These are phyloP conservation scores for Talaromyces rugulosus DNA, from an alignment of 2,329 filamentous ascomycete species.

Conservation along the genomic window DNA sequence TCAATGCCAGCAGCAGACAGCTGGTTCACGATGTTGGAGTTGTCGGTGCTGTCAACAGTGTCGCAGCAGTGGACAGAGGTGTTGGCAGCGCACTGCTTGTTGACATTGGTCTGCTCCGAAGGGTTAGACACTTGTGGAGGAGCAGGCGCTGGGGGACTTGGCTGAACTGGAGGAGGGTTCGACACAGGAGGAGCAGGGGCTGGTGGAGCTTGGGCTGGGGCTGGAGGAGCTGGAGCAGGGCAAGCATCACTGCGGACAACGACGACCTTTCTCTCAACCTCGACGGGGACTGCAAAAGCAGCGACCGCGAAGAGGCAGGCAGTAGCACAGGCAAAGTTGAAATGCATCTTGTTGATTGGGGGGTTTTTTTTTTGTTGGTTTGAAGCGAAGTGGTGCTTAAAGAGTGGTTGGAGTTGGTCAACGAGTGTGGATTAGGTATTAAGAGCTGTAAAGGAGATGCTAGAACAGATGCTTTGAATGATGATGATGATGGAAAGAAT, in stretches of 20 bases:
- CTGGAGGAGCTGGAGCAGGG: conserved; percentile 12
- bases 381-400: conserved; percentile 1
- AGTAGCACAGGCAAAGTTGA: conserved; percentile 14
- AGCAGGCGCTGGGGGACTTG: conserved; percentile 4
- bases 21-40: conserved; percentile 12
- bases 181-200: conserved; percentile 6
- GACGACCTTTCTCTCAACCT: conserved; percentile 13
- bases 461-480: neutral
- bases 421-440: conserved; percentile 9
- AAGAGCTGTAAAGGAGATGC: neutral
- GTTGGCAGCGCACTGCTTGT: conserved; percentile 10
- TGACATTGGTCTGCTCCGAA: conserved; percentile 12
- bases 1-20: conserved; percentile 11
- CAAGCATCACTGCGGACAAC: conserved; percentile 13
- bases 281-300: conserved; percentile 13
- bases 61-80: conserved; percentile 14
- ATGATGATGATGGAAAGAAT: neutral
- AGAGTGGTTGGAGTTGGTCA: conserved; percentile 13
- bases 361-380: neutral
- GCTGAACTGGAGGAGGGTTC: conserved; percentile 6
- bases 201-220: conserved; percentile 4
- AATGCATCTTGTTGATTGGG: conserved; percentile 13
- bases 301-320: conserved; percentile 12
- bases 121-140: conserved; percentile 11
- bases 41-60: conserved; percentile 14